phyloP scores from a whole-genome alignment of 768 basidiomycete species.

The Tylopilus intermedius region DNA sequence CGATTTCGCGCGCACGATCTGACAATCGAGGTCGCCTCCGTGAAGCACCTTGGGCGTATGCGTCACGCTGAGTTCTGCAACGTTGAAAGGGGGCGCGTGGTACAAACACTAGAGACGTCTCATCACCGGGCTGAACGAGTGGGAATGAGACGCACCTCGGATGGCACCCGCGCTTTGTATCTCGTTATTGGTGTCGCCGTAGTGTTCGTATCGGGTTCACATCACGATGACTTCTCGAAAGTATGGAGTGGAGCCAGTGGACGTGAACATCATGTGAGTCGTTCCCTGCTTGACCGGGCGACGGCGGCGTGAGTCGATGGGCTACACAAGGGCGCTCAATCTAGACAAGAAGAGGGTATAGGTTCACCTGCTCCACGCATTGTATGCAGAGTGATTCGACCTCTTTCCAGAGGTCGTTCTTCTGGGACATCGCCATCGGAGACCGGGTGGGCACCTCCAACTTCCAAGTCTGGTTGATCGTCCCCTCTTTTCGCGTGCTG shows the following conservation, averaged over 20 bases:
- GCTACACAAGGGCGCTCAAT: background rate
- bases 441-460: conserved; percentile 27
- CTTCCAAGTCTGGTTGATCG: conserved; percentile 13
- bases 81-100: too few relatives aligned
- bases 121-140: too few relatives aligned
- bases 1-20: conserved; percentile 85
- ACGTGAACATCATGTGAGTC: conserved; percentile 84
- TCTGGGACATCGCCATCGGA: conserved; percentile 34
- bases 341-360: background rate
- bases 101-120: too few relatives aligned
- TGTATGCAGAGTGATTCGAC: conserved; percentile 92
- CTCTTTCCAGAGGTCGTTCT: conserved; percentile 60
- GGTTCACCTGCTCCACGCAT: conserved; percentile 81
- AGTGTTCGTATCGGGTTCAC: conserved; percentile 86
- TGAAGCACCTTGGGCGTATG: conserved; percentile 78
- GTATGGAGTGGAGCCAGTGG: conserved; percentile 64
- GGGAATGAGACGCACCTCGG: conserved; percentile 50
- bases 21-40: conserved; percentile 80
- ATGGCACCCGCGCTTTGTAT: conserved; percentile 86
- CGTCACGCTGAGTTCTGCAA: conserved; percentile 69
- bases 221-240: conserved; percentile 94
- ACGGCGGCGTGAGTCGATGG: background rate
- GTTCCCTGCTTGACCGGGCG: conserved; percentile 55
- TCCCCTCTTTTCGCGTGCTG: conserved; percentile 50
- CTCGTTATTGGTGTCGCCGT: conserved; percentile 87